phyloP scores from a whole-genome alignment of 108 stramenopile species.

The Bacterosira constricta region DNA sequence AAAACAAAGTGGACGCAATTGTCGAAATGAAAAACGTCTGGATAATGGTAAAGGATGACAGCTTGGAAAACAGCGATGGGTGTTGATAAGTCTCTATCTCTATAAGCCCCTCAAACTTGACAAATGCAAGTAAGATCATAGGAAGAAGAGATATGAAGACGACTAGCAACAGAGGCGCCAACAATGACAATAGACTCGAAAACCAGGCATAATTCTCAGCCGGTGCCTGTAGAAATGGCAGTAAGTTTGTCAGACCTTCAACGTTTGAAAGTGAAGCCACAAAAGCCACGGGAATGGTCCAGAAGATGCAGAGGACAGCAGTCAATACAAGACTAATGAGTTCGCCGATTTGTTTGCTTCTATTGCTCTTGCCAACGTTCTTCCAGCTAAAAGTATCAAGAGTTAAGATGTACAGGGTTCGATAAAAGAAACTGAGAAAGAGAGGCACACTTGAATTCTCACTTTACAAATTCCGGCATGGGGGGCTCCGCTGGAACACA shows the following conservation, averaged over 20 bases:
- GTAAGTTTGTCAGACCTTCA: conserved; percentile 37
- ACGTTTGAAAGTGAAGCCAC: conserved; percentile 62
- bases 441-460: conserved; percentile 49
- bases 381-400: conserved; percentile 35
- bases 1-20: conserved; percentile 57
- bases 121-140: conserved; percentile 31
- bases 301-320: conserved; percentile 54
- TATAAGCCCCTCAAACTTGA: conserved; percentile 59
- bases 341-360: conserved; percentile 54
- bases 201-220: conserved; percentile 50
- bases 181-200: conserved; percentile 44
- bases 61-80: conserved; percentile 64
- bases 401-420: too few species aligned
- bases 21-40: conserved; percentile 78
- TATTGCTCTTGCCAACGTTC: conserved; percentile 58
- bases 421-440: conserved; percentile 46
- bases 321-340: conserved; percentile 52
- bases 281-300: conserved; percentile 69
- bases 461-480: conserved; percentile 21
- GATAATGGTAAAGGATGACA: conserved; percentile 66
- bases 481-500: conserved; percentile 15
- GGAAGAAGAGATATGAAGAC: conserved; percentile 44
- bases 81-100: conserved; percentile 52
- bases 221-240: conserved; percentile 40
- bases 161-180: conserved; percentile 63